Conservation (phyloP, 1,284 basidiomycete genomes). For the Mycena citricolor region DNA sequence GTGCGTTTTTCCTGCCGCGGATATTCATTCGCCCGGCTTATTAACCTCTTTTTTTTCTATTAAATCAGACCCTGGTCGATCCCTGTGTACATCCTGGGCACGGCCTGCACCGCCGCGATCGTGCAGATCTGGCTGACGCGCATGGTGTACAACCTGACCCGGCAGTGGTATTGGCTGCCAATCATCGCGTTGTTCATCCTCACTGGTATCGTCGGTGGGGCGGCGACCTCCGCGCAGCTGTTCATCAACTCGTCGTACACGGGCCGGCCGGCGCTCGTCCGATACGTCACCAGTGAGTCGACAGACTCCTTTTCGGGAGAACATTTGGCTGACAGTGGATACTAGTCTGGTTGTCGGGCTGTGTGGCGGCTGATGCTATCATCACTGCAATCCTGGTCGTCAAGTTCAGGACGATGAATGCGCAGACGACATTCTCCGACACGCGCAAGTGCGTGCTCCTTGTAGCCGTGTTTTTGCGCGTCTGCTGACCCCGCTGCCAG, state of each 20-base stretch:
- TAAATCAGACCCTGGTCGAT: slow-evolving; percentile 5
- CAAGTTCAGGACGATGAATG: slow-evolving; percentile 3
- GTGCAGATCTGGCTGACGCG: slow-evolving; percentile 4
- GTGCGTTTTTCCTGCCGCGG: not conserved
- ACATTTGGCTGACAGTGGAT: not conserved
- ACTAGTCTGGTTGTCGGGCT: not conserved
- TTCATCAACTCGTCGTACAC: not conserved
- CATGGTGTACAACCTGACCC: slow-evolving; percentile 6
- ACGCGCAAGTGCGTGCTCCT: slow-evolving; percentile 4
- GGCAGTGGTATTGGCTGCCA: slow-evolving; percentile 2
- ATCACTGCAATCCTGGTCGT: slow-evolving; percentile 4
- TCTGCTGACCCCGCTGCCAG: too few species aligned
- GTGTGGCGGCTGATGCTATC: not conserved
- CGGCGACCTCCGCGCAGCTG: not conserved
- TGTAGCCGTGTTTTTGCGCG: not conserved
- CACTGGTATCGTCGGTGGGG: slow-evolving; percentile 3
- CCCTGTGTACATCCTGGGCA: slow-evolving; percentile 5
- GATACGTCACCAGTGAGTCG: slow-evolving; percentile 1
- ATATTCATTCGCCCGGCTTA: not conserved
- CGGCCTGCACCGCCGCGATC: not conserved
- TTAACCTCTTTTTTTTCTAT: not conserved
- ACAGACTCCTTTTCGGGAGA: not conserved
- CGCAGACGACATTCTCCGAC: not conserved
- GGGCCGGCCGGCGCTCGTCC: not conserved
- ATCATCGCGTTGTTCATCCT: slow-evolving; percentile 3